These are phyloP conservation scores for Andrographis paniculata DNA, from an alignment of 305 asterid genomes.

Conservation along the genomic window DNA sequence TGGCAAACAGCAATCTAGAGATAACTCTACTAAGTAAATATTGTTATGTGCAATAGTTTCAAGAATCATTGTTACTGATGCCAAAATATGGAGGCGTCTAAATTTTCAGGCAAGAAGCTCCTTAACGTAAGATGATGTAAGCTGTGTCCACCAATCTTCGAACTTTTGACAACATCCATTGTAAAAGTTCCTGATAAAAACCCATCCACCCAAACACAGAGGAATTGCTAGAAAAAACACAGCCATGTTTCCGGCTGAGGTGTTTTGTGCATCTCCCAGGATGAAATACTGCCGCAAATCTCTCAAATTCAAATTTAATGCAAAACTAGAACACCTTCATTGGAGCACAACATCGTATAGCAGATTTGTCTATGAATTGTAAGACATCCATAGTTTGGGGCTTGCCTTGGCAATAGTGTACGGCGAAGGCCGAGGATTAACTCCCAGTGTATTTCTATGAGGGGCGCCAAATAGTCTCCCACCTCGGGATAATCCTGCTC, in stretches of 20 bases:
- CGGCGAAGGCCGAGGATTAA: conserved; percentile 69
- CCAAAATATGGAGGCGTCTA: conserved; percentile 32
- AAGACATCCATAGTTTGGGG: conserved; percentile 62
- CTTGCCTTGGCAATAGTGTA: conserved; percentile 95
- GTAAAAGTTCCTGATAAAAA: conserved; percentile 19
- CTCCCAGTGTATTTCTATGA: conserved; percentile 68
- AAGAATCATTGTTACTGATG: conserved; percentile 34
- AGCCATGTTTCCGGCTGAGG: conserved; percentile 27
- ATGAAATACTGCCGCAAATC: conserved; percentile 29
- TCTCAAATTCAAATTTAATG: conserved; percentile 34
- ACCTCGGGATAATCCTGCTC: conserved; percentile 60
- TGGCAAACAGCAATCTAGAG: conserved; percentile 34
- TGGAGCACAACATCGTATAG: conserved; percentile 39
- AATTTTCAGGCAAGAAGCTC: conserved; percentile 36
- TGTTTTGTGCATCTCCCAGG: conserved; percentile 34
- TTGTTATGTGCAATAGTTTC: conserved; percentile 10
- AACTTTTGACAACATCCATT: conserved; percentile 25
- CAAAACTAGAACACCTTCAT: conserved; percentile 37
- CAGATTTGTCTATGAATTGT: conserved; percentile 53
- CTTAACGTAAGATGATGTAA: conserved; percentile 38
- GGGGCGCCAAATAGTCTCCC: conserved; percentile 69
- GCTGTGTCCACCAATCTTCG: conserved; percentile 21
- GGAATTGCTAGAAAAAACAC: conserved; percentile 27
- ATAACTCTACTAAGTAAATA: conserved; percentile 23
- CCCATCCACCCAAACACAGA: conserved; percentile 32